Evolutionary conservation across 1,284 basidiomycete species (phyloP), one percentile per base, ranked within the genome.

Genomic region (Trichosporon asahii): DNA sequence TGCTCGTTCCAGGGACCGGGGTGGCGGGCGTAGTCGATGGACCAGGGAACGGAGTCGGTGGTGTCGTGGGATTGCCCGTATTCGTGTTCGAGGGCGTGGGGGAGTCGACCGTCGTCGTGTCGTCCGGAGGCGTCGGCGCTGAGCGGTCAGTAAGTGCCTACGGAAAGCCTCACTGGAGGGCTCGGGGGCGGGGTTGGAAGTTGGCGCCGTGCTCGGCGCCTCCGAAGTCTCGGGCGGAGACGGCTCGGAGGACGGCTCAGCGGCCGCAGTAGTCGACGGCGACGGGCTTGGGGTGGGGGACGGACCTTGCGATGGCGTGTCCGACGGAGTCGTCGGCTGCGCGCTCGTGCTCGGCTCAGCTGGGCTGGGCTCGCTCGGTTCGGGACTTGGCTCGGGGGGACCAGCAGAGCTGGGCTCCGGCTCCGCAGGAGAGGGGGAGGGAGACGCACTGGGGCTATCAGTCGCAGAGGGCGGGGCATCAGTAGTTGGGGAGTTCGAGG

Each of bases 371-470:
- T 53, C 49, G 21, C 21, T 25, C 23, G 49, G 49, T 25, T 53
- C 21, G 11, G 49, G 23, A 18, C 21, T 53, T 3, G 49, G 49
- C 49, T 25, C 8, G 49, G 23, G 21, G 11, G 49, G 6, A n/a
- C 46, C 46, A n/a, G 46, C n/a, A 21, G 46, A 23, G 23, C 49
- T 53, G 49, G 49, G 49, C 49, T 53, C 49, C 8, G 49, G 49
- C 9, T 53, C 8, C 9, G 49, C 49, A 5, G 21, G 23, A 11
- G 49, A 25, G 6, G 49, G 49, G 12, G 49, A 23, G 23, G 49
- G 49, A 53, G 49, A 53, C 49, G 49, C 49, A 53, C 49, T 53
- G 49, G 49, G 49, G 21, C 49, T 53, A 53, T 23, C 49, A 53
- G 49, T 21, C 12, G 49, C 9, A 11, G 49, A 53, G n/a, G 23